Base-by-base conservation (phyloP, 2,329 filamentous ascomycete species). In the Cordyceps militaris region DNA sequence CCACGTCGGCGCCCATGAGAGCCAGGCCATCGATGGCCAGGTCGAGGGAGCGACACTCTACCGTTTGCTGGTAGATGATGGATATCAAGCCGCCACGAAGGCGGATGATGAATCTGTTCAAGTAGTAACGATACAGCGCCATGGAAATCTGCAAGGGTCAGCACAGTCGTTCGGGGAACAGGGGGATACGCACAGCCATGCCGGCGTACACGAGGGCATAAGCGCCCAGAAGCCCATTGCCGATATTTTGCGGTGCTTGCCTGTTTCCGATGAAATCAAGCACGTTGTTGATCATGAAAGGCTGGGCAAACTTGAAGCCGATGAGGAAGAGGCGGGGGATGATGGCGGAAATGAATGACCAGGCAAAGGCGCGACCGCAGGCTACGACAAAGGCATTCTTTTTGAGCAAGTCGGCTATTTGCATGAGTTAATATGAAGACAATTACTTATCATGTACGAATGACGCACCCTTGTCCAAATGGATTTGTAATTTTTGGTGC, bases 1-100 rank as follows among this genome's bases (percentile, higher is more conserved):
- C 74, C 16, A 77, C 68, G 40, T 79, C 76, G 3, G 73, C 67
- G 40, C 70, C 74, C 73, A 78, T 78, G 6, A 78, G 63, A 4
- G 76, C 77, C 13, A 58, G 9, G 4, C 47, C 56, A n/a, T 47
- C 56, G n/a, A 53, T 11, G 38, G 23, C 40, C 38, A 11, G 21
- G n/a, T 58, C 48, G 10, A 53, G 6, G 26, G 11, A 14, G 4
- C 42, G 38, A 19, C 40, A 40, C 7, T 30, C 30, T 1, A 53
- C 19, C 5, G 56, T 58, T 8, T 58, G 42, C n/a, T 53, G 38
- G 2, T 53, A 58, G 11, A 58, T 53, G 21, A 53, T 4, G 6
- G 48, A 52, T 13, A 58, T 53, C 3, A 58, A n/a, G 11, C 38
- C 47, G 16, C 48, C 56, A n/a, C 56, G 38, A 13, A 58, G 21